Evolutionary conservation across 768 basidiomycete genomes (phyloP), one percentile per base, ranked within the genome.

Genomic region (Punctularia strigosozonata): DNA sequence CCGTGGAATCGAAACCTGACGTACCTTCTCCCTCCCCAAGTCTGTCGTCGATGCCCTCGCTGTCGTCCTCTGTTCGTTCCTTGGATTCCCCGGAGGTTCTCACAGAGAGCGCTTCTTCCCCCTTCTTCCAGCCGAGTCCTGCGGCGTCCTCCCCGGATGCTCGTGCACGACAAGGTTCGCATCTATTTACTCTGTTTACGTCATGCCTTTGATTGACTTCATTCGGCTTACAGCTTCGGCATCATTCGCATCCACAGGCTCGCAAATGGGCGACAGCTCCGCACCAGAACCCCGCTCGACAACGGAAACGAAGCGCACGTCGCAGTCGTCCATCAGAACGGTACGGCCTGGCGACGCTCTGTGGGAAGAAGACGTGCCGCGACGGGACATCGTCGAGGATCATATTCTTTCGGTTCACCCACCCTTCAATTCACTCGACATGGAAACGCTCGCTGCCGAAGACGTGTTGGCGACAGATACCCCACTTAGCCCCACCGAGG

Each of bases 401-500:
- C 52, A 53, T 30, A 41, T 53, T 4, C 39, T 54, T 19, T 39
- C 50, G 24, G 45, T 47, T 19, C 52, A 55, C 20, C 48, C 50
- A 15, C 43, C 49, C 1, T 51, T 50, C 19, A 44, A 39, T 6
- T 31, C 45, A 4, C 24, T 14, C 8, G 19, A 37, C 8, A 38
- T 37, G 25, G 34, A n/a, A 24, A 22, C 46, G 6, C n/a, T 36
- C 10, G 17, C 38, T 15, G 35, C 34, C 32, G 47, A 49, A 22
- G 38, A 35, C 13, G 38, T 40, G 7, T 47, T 46, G 10, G 39
- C 52, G 6, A 57, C 59, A 21, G 69, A 71, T 18, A 59, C 61
- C 3, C 81, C 80, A 15, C 65, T 85, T 36, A 84, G 71, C 46
- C 73, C 75, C 18, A 74, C 69, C 7, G 82, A 85, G 48, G 72